Evolutionary conservation across 139 green algal species (phyloP).

Genomic region (Picochlorum costavermella): DNA sequence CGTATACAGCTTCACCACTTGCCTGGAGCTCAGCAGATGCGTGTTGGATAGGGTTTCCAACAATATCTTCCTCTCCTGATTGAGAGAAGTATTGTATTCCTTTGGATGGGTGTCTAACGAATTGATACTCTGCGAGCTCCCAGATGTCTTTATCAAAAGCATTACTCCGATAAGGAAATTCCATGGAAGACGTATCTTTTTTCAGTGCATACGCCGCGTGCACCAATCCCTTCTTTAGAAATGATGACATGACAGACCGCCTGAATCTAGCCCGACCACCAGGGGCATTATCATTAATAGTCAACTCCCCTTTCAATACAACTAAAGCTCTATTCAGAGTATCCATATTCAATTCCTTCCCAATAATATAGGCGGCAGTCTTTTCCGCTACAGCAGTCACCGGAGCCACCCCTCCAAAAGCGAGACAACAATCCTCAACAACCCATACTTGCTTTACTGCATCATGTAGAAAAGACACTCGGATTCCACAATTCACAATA

Average conservation of each 20-base stretch:
- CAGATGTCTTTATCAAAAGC: slow-evolving; percentile 13
- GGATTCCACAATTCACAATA: slow-evolving; percentile 89
- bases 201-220: slow-evolving; percentile 29
- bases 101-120: slow-evolving; percentile 39
- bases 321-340: slow-evolving; percentile 54
- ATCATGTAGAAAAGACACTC: slow-evolving; percentile 36
- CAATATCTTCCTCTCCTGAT: slow-evolving; percentile 35
- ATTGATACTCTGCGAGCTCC: slow-evolving; percentile 35
- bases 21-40: slow-evolving; percentile 86
- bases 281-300: slow-evolving; percentile 58
- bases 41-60: slow-evolving; percentile 74
- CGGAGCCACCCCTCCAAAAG: slow-evolving; percentile 81
- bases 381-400: slow-evolving; percentile 55
- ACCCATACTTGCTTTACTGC: slow-evolving; percentile 29
- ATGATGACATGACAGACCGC: slow-evolving; percentile 69
- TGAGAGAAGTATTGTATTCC: slow-evolving; percentile 79
- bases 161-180: slow-evolving; percentile 2
- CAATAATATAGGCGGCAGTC: slow-evolving; percentile 38
- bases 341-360: slow-evolving; percentile 38
- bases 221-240: slow-evolving; percentile 79
- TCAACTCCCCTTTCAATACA: slow-evolving; percentile 65
- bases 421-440: slow-evolving; percentile 55
- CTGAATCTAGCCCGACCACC: slow-evolving; percentile 86
- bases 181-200: slow-evolving; percentile 13
- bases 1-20: slow-evolving; percentile 81